Base-by-base conservation (phyloP, 768 basidiomycete species). In the Termitomyces sp. region DNA sequence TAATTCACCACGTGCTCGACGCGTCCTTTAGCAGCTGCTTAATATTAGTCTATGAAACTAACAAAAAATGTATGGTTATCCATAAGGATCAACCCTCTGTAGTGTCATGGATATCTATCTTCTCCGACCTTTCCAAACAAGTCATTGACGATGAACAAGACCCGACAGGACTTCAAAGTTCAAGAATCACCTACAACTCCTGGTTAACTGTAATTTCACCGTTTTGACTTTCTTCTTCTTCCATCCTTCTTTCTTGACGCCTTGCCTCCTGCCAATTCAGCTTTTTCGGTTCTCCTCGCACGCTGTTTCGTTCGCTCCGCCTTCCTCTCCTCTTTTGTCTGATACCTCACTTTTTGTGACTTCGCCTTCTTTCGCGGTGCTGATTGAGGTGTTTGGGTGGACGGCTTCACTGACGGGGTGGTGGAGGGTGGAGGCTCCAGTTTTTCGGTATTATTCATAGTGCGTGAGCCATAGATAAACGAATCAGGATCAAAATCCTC, bases 401-500 rank as follows among this genome's bases (percentile, higher is more conserved):
- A 24, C 42, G 50, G 10, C 18, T 18, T 52, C 5, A 22, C 41
- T 12, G 51, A 8, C 33, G 53, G 36, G 12, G 59, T 34, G 29
- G 48, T 26, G 4, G 44, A 41, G 12, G 56, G n/a, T 29, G 46
- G 26, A n/a, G 28, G 10, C 37, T 49, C 29, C 31, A 15, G 45
- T 39, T 50, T 31, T 31, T 49, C 41, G 12, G 49, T 42, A 45
- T 9, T 46, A 41, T 55, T 34, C 41, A 24, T 15, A 56, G 47
- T 44, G n/a, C 69, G 62, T 39, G 75, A 72, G 7, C 77, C 84
- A 61, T 84, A 80, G 33, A 82, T 76, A 67, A 86, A 70, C 45
- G 77, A 71, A 64, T 82, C 79, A 22, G 90, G 84, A 69, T 95
- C 92, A 69, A 96, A 92, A 69, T 97, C 92, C 68, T 97, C 92